Percentiles rank a stretch among this genome's conserved stretches.
Conservation (phyloP, 139 green algal species). For the Chlamydomonas schloesseri region DNA sequence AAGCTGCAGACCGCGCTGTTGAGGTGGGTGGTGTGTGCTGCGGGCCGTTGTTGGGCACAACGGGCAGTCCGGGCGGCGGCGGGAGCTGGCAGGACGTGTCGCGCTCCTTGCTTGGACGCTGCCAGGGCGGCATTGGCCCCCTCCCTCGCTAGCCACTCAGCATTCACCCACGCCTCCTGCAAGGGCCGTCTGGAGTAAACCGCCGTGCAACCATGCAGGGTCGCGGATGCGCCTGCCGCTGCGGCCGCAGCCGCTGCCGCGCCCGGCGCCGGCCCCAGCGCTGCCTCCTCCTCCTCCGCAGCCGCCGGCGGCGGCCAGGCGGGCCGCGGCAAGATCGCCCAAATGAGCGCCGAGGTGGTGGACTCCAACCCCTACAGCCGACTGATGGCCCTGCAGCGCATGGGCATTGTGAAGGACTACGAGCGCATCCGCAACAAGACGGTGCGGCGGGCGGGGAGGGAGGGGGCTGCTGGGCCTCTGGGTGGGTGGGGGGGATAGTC, state of each 20-base stretch:
- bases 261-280: neutral
- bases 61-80: too few species aligned
- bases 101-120: too few species aligned
- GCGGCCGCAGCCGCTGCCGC: neutral
- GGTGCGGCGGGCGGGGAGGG: conserved; percentile 38
- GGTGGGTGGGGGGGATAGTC: neutral
- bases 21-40: too few species aligned
- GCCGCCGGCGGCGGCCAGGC: neutral
- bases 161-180: too few species aligned
- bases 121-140: too few species aligned
- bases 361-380: conserved; percentile 92
- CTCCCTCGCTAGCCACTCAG: too few species aligned
- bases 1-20: conserved; percentile 49
- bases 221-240: neutral
- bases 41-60: too few species aligned
- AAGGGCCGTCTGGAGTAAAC: too few species aligned
- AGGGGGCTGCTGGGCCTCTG: neutral
- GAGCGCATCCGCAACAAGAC: conserved; percentile 86
- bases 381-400: conserved; percentile 96
- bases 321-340: conserved; percentile 55
- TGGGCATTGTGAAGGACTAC: conserved; percentile 98
- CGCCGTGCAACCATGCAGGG: too few species aligned
- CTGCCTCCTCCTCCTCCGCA: neutral
- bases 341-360: conserved; percentile 90
- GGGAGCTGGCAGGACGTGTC: neutral